phyloP scores from a whole-genome alignment of 441 rosid species.

The Adansonia madagascariensis region DNA sequence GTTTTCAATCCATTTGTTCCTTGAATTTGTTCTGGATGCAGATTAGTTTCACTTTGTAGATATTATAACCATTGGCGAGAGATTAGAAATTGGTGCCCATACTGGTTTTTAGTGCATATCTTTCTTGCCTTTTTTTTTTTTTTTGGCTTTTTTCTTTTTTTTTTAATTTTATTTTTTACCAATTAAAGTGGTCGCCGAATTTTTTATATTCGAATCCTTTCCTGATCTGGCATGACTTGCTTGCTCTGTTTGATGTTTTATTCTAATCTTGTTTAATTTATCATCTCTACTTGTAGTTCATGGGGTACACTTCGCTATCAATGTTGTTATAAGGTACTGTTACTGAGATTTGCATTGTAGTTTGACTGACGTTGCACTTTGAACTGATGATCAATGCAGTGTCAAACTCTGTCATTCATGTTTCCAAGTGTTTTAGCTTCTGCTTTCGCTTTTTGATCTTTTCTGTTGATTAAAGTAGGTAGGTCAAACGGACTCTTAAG shows the following conservation, averaged over 20 bases:
- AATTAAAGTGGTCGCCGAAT: slow-evolving; percentile 37
- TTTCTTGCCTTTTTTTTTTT: slow-evolving; percentile 23
- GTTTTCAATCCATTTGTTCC: slow-evolving; percentile 38
- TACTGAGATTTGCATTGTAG: slow-evolving; percentile 15
- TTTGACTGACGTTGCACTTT: neutral
- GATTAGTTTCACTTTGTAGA: slow-evolving; percentile 57
- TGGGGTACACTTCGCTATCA: slow-evolving; percentile 22
- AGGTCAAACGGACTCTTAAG: neutral
- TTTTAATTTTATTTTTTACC: slow-evolving; percentile 22
- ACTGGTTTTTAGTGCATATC: slow-evolving; percentile 45
- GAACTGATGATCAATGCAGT: neutral
- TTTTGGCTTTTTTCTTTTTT: neutral
- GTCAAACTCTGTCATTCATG: neutral
- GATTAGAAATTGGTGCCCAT: slow-evolving; percentile 41
- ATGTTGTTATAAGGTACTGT: slow-evolving; percentile 17
- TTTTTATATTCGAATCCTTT: slow-evolving; percentile 25
- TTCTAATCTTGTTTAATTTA: slow-evolving; percentile 30
- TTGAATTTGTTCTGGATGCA: slow-evolving; percentile 48
- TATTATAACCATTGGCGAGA: slow-evolving; percentile 57
- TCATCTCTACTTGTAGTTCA: slow-evolving; percentile 31
- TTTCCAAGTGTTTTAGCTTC: neutral
- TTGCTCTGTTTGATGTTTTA: slow-evolving; percentile 34
- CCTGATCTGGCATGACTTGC: slow-evolving; percentile 33
- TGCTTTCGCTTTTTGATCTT: neutral
- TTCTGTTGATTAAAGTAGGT: neutral